Base-by-base conservation (phyloP, 2,329 filamentous ascomycete genomes). In the Tolypocladium guangdongense region DNA sequence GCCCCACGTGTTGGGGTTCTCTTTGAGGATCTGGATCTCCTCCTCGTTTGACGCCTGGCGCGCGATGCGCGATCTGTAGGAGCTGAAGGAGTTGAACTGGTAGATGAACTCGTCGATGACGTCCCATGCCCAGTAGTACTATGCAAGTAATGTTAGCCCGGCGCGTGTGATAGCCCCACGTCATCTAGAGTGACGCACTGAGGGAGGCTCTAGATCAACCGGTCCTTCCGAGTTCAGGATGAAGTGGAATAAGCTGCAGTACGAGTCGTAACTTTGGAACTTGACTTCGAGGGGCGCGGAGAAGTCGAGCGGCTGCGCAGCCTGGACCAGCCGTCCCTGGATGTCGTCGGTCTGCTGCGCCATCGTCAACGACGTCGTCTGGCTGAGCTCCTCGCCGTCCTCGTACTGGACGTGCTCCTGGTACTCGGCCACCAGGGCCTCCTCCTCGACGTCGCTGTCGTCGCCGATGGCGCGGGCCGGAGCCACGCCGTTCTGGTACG, bases 51-150 rank as follows among this genome's bases (percentile, higher is more conserved):
- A 76, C 71, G 83, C 77, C 78, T 85, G 79, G 55, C 90, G 83
- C 59, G 93, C 93, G 62, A 96, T 84, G 61, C 90, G 86, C 72
- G 95, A 90, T 67, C 93, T 86, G 81, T 96, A 96, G 58, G 90
- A 90, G 71, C 90, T 97, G 80, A 99, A 99, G 55, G 91, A 95
- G 80, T 99, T 96, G 81, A 99, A 99, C 73, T 99, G 93, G 79
- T 99, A 99, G 76, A 99, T 97, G 78, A 99, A 99, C 74, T 99
- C 93, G 73, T 99, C 93, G 74, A 99, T 96, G 62, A 97, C 92
- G 72, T 99, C 93, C 93, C 93, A 99, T 43, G 93, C 93, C 93
- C 93, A 99, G 78, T 92, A 96, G 77, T 96, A 95, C 90, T 97
- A 70, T 46, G 49, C 69, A 49, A 45, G 52, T 41, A 50, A 36